Base-by-base conservation (phyloP, 352 stramenopile genomes). In the Globisporangium barbulae region DNA sequence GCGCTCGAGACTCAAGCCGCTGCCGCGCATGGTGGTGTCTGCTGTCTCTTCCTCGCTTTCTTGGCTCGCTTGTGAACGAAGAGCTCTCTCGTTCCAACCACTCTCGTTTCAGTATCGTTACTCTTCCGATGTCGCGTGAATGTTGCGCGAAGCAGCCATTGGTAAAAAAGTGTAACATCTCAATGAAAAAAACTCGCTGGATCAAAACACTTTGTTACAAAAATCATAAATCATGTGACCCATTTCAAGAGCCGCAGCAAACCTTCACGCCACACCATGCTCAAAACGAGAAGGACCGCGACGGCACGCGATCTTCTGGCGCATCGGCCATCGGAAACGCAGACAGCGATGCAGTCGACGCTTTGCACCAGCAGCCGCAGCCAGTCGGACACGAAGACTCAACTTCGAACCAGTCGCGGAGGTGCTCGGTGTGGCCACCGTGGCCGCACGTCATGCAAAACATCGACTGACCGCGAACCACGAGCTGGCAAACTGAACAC, bases 381-480 rank as follows among this genome's bases (percentile, higher is more conserved):
- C 87, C 87, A 1, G 87, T 95, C 0, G 87, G 87, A 62, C 87
- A 95, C 35, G 76, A 69, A 13, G 79, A 84, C 63, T 94, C 83
- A 6, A 73, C 59, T 25, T 84, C 78, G 58, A 96, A 96, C 87
- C 87, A 96, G 37, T 80, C 79, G 55, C 78, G 83, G 22, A 94
- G 63, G 56, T 96, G 87, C 41, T 72, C 61, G 5, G 76, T 76
- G 53, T 96, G 87, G 53, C 87, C 87, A 28, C 87, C 87, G 57
- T 96, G 87, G 28, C 87, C 87, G 49, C 87, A 96, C 0, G 78
- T 89, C 71, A 94, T 88, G 62, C 87, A 96, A 60, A 89, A 94
- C 83, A 93, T 92, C 21, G 83, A 92, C 63, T 96, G 83, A 1
- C 87, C 87, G 31, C 87, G 81, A 45, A 96, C 83, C 12, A 89